Base-by-base conservation (phyloP, 805 yeast species). In the Cyberlindnera veronae region DNA sequence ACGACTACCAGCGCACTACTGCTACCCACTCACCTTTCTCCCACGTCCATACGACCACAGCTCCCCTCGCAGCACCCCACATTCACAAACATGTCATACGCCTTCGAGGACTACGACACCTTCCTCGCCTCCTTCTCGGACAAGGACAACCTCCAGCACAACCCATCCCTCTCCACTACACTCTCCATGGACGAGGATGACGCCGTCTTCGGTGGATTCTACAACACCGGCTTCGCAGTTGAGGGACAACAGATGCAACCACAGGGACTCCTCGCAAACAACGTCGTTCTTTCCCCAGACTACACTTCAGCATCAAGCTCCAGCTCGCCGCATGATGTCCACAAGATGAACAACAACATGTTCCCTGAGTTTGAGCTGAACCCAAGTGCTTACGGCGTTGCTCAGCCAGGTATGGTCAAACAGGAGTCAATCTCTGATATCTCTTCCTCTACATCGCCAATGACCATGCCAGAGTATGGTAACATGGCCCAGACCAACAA, bases 51-150 rank as follows among this genome's bases (percentile, higher is more conserved):
- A 27, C 29, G 29, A 7, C 10, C 13, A n/a, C 14, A 9, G 7
- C 29, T n/a, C 10, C 14, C n/a, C 13, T 7, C 26, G 11, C 14
- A 19, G 17, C 15, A 12, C 14, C 28, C 15, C n/a, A 10, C 31
- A 7, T 21, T 21, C 7, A 8, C 24, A 21, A 24, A 7, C 6
- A 59, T 56, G 60, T 26, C 61, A 1, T 51, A 57, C 44, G 47
- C 59, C 1, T 57, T 60, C 38, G 62, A 60, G 21, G 62, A 60
- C 43, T 58, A 60, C 44, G 64, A 58, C 33, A 54, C 58, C 28
- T 55, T 60, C 30, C 44, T 60, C 17, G 56, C 60, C 11, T 54
- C 62, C 9, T 42, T 31, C 35, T 34, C 34, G 3, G 45, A 43
- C 31, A 33, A 43, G 32, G 42, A 51, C 41, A 42, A 42, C 27